phyloP scores from a whole-genome alignment of 495 filamentous ascomycete species.

The Bacidia rubella region DNA sequence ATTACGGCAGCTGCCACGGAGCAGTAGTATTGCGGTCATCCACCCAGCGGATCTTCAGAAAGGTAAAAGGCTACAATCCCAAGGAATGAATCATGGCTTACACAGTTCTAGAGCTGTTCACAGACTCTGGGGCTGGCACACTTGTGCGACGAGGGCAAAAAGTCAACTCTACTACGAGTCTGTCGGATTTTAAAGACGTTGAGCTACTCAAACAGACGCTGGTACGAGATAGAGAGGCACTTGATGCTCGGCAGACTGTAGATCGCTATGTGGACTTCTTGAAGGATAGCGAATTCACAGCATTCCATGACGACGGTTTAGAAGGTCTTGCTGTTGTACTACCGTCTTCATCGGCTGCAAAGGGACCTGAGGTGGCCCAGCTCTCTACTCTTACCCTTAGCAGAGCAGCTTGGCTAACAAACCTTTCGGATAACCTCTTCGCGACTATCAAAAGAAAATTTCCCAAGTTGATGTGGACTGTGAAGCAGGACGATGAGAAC shows the following conservation, averaged over 20 bases:
- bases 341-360: slow-evolving; percentile 35
- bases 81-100: not conserved
- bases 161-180: slow-evolving; percentile 56
- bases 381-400: slow-evolving; percentile 90
- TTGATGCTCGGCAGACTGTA: slow-evolving; percentile 71
- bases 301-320: slow-evolving; percentile 94
- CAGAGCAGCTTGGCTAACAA: slow-evolving; percentile 89
- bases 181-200: slow-evolving; percentile 70
- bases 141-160: slow-evolving; percentile 90
- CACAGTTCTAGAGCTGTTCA: slow-evolving; percentile 53
- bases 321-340: slow-evolving; percentile 90
- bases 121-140: slow-evolving; percentile 88
- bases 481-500: slow-evolving; percentile 93
- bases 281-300: slow-evolving; percentile 66
- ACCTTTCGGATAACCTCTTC: slow-evolving; percentile 96
- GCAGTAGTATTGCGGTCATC: slow-evolving; percentile 94
- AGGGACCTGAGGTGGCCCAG: slow-evolving; percentile 47
- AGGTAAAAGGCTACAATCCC: slow-evolving; percentile 49
- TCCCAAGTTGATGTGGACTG: slow-evolving; percentile 89
- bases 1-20: slow-evolving; percentile 69
- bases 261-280: slow-evolving; percentile 76
- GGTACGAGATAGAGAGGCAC: slow-evolving; percentile 69
- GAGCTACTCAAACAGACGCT: slow-evolving; percentile 68
- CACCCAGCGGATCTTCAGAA: slow-evolving; percentile 90
- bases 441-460: slow-evolving; percentile 85